These are phyloP conservation scores for Isoetes taiwanensis DNA, from an alignment of 75 land plant genomes.

Conservation along the genomic window DNA sequence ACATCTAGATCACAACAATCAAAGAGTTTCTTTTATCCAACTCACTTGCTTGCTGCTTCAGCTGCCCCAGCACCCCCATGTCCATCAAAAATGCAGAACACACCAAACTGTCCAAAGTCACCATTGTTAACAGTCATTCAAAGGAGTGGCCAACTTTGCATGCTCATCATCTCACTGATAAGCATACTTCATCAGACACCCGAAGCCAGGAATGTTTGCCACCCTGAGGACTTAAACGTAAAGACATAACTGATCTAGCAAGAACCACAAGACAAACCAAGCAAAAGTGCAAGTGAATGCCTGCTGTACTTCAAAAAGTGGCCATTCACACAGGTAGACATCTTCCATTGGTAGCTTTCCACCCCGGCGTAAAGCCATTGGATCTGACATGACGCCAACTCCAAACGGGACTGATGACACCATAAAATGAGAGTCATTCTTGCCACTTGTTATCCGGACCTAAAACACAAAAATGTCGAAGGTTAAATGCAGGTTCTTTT, in stretches of 20 bases:
- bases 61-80: slow-evolving; percentile 93
- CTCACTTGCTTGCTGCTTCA: slow-evolving; percentile 71
- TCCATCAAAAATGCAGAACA: slow-evolving; percentile 93
- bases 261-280: too few species aligned
- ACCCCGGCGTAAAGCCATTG: slow-evolving; percentile 77
- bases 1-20: not conserved
- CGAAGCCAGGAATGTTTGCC: too few species aligned
- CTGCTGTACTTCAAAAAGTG: slow-evolving; percentile 64
- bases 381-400: slow-evolving; percentile 82
- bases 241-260: too few species aligned
- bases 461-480: not conserved
- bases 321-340: slow-evolving; percentile 68
- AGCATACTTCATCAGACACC: too few species aligned
- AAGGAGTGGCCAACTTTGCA: too few species aligned
- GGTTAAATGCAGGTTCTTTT: not conserved
- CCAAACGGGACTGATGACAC: slow-evolving; percentile 40
- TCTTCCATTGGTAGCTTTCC: slow-evolving; percentile 96
- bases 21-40: slow-evolving; percentile 3
- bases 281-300: too few species aligned
- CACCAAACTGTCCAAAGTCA: slow-evolving; percentile 69
- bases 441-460: slow-evolving; percentile 9
- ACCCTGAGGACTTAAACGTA: too few species aligned
- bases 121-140: too few species aligned
- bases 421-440: slow-evolving; percentile 17
- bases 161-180: too few species aligned